Evolutionary conservation across 2,329 filamentous ascomycete genomes (phyloP), one percentile per base, ranked within the genome.

Genomic region (Sclerotinia subarctica): DNA sequence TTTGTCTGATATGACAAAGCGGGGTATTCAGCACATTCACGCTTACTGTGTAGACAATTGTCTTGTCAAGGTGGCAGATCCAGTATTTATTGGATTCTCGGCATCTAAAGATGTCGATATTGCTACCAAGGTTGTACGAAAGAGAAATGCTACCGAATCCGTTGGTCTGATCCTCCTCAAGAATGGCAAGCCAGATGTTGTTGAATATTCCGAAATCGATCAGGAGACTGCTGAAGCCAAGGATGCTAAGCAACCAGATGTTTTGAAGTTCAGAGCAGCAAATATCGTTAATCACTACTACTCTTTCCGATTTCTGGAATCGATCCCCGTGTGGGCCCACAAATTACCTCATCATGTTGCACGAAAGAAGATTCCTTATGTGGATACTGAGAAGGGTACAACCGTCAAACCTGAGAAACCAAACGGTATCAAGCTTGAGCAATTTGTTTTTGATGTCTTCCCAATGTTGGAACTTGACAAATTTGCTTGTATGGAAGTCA

Each of bases 231-330:
- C 94, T 68, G 92, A 96, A 81, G 94, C 94, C 73, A 87, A 90
- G 78, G 95, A 99, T 78, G 81, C 90, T 66, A 91, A 91, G 80
- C 89, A 97, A 76, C 83, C 87, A 3, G 89, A 87, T 68, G 84
- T 97, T 66, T 89, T 99, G 78, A 96, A 94, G 81, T 98, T 97
- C 88, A 91, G 95, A 71, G 94, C 95, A 68, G 95, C 94, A 77
- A 99, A 99, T 84, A 99, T 99, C 75, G 95, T 99, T 82, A 99
- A 99, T 85, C 95, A 99, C 85, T 99, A 98, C 87, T 99, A 99
- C 84, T 96, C 93, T 58, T 94, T 94, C 84, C 83, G 86, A 73
- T 98, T 97, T 86, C 86, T 99, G 60, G 91, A 97, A 79, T 90
- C 88, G 72, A 97, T 97, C 74, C 93, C 95, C 68, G 82, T 88